Evolutionary conservation across 2,329 filamentous ascomycete species (phyloP), one percentile per base, ranked within the genome.

Genomic region (Juglanconis juglandina): DNA sequence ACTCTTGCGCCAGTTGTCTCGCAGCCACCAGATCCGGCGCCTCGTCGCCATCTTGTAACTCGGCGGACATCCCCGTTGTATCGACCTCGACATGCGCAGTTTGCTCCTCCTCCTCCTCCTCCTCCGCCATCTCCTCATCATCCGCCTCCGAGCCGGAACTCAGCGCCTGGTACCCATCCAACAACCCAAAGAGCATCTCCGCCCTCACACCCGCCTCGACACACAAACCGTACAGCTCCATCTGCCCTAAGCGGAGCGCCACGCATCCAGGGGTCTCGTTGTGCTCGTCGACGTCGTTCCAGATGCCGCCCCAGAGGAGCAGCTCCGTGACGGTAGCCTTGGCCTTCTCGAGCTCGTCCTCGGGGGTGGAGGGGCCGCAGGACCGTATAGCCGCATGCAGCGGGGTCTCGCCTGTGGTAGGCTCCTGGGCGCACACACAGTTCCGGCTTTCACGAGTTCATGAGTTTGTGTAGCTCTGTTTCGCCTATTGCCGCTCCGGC

Each of bases 181-280:
- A 78, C 51, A 95, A 76, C 63, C 87, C 89, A 68, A 98, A 85
- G 17, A 99, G 77, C 72, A 98, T 78, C 79, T 98, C 95, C 0
- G 94, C 94, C 55, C 94, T 83, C 58, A 96, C 91, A 14, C 95
- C 95, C 2, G 94, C 94, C 70, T 94, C 90, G 7, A 98, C 90
- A 71, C 94, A 91, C 60, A 92, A 74, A 46, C 89, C 84, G 71
- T 99, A 98, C 41, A 97, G 76, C 53, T 85, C 82, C 57, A 75
- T 81, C 68, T 90, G 78, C 0, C 89, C 88, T 32, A 97, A 72
- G 33, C 86, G 78, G 60, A 81, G 80, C 8, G 95, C 95, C 48
- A 97, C 78, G 72, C 94, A 98, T 7, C 92, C 95, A 0, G 95
- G 92, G 3, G 95, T 98, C 79, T 98, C 94, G 68, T 92, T 84